Evolutionary conservation across 768 basidiomycete species (phyloP), one percentile per base, ranked within the genome.

Genomic region (Tricholomella constricta): DNA sequence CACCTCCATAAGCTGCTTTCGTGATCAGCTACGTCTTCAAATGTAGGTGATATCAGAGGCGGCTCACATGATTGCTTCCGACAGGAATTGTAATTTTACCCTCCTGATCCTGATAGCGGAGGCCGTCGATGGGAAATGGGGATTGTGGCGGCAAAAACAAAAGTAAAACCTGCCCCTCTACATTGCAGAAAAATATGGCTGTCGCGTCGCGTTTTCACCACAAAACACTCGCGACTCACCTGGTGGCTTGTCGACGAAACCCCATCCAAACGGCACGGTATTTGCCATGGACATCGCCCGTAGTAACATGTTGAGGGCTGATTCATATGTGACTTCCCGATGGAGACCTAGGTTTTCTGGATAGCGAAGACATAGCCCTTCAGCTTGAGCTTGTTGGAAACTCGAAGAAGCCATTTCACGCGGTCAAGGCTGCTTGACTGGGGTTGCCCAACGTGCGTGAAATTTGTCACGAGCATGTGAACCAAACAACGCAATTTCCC

Each of bases 41-140:
- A 19, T 15, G 44, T 52, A 45, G 35, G 36, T 52, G 45, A 44
- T 48, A 51, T 40, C 35, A 50, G 40, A 23, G 35, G 45, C 48
- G 11, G 72, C 85, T 63, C 67, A 88, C 88, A 55, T 84, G 82
- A 55, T 71, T 73, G 45, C 55, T 61, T 9, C 75, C 80, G 43
- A 72, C 73, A 26, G 83, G 76, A 5, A 87, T 75, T 32, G 70
- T 68, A 62, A 76, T 83, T 59, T 83, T 81, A 37, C 79, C 78
- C 63, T 93, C 91, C 48, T 82, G 70, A 52, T 91, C 91, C 58
- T 86, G 83, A 65, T 79, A 94, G 36, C 88, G 82, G 51, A 93
- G 76, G 17, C 91, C 91, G 61, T 94, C 91, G 52, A 75, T 79
- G 19, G 89, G 89, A 64, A 89, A 88, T 2, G 80, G 76, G 22